Conservation (phyloP, 192 early-diverging fungal species). For the Backusella australiensis region DNA sequence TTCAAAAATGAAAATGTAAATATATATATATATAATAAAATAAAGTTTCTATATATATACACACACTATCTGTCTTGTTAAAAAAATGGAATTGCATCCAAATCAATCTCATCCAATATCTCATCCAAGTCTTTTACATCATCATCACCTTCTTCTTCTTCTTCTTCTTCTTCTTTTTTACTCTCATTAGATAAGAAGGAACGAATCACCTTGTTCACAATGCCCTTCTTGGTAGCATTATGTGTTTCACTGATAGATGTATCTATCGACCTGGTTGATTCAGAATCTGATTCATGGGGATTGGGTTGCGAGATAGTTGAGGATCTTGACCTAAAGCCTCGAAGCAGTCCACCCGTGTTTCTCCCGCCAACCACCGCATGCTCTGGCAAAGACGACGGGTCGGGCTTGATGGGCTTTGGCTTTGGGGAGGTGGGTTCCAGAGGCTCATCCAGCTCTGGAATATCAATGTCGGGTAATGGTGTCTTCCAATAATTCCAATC, state of each 20-base stretch:
- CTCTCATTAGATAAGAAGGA: constrained; percentile 13
- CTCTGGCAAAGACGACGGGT: constrained; percentile 13
- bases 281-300: background rate
- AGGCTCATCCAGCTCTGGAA: constrained; percentile 32
- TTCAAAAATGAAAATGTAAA: background rate
- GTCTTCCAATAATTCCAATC: constrained; percentile 84
- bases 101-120: constrained; percentile 21
- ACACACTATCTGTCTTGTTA: background rate
- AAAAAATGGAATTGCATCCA: constrained; percentile 26
- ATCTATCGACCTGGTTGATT: background rate
- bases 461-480: constrained; percentile 49
- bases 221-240: background rate
- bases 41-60: background rate
- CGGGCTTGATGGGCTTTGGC: constrained; percentile 25
- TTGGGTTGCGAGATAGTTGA: background rate
- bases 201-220: constrained; percentile 14
- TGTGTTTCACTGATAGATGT: background rate
- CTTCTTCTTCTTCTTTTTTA: background rate
- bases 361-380: background rate
- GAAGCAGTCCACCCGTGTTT: constrained; percentile 11
- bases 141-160: background rate
- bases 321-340: constrained; percentile 23
- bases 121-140: constrained; percentile 13
- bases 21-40: background rate
- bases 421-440: constrained; percentile 16